phyloP scores from a whole-genome alignment of 2,329 filamentous ascomycete species.

The Diaporthe sp. region DNA sequence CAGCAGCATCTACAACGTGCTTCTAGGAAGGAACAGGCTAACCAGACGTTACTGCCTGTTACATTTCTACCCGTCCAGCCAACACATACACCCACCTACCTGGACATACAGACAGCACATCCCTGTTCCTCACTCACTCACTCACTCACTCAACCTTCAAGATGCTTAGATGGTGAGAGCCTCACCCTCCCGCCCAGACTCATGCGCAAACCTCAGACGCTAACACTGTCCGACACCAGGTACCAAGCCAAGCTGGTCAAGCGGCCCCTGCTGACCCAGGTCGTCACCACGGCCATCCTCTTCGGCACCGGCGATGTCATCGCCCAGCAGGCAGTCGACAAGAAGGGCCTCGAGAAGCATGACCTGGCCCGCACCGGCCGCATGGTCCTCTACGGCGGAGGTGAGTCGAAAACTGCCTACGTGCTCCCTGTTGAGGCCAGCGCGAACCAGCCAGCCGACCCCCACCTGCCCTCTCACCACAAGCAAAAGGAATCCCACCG shows the following conservation, averaged over 20 bases:
- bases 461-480: background rate
- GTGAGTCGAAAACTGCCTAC: constrained; percentile 62
- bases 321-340: constrained; percentile 92
- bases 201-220: background rate
- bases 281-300: constrained; percentile 88
- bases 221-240: constrained; percentile 60
- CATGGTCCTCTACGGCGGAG: constrained; percentile 85
- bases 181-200: background rate
- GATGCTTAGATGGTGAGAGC: constrained; percentile 39
- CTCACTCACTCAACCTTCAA: background rate
- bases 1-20: background rate
- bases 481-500: too few species aligned
- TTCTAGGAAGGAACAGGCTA: background rate
- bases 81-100: background rate
- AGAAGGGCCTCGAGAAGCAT: constrained; percentile 81
- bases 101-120: background rate
- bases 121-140: background rate
- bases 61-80: background rate
- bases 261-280: constrained; percentile 90
- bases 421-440: background rate
- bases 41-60: background rate
- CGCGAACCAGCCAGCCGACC: background rate
- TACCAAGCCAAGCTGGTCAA: constrained; percentile 87
- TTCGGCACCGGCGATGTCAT: constrained; percentile 93
- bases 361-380: constrained; percentile 78